Evolutionary conservation across 2,329 filamentous ascomycete genomes (phyloP), one percentile per base, ranked within the genome.

Genomic region (Cladosporium sp.): DNA sequence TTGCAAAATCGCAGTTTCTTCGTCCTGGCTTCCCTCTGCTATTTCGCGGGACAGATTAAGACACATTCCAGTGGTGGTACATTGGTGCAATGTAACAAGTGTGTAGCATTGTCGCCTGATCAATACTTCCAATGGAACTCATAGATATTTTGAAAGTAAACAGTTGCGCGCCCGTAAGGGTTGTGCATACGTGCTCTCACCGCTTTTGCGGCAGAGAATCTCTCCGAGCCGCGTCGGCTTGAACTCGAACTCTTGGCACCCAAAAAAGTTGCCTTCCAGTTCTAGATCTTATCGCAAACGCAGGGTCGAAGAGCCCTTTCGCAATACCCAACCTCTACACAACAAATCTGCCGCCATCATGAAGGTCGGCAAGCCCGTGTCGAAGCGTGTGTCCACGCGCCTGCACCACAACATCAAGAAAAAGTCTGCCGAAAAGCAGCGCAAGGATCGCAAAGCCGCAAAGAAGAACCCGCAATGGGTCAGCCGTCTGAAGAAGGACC

Each of bases 391-490:
- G 72, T 88, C 94, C 54, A 91, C 94, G 75, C 92, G 95, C 68
- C 86, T 99, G 75, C 89, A 94, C 71, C 90, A 97, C 84, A 97
- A 96, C 82, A 98, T 99, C 80, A 88, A 97, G 78, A 99, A 99
- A 82, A 90, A 91, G 26, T 92, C 93, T 63, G 87, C 87, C 51
- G 89, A 92, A 69, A 99, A 99, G 84, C 92, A 97, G 81, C 88
- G 89, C 77, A 99, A 99, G 81, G 83, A 88, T 68, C 90, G 89
- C 76, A 98, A 97, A 84, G 84, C 88, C 65, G 92, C 91, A 65
- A 98, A 97, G 84, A 93, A 96, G 87, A 97, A 97, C 79, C 94
- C 95, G 38, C 88, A 97, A 92, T 98, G 95, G 93, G 88, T 91
- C 73, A 93, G 92, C 67, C 92, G 93, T 79, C 78, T 97, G 72